phyloP scores from a whole-genome alignment of 2,329 filamentous ascomycete genomes.

The Exophiala xenobiotica region DNA sequence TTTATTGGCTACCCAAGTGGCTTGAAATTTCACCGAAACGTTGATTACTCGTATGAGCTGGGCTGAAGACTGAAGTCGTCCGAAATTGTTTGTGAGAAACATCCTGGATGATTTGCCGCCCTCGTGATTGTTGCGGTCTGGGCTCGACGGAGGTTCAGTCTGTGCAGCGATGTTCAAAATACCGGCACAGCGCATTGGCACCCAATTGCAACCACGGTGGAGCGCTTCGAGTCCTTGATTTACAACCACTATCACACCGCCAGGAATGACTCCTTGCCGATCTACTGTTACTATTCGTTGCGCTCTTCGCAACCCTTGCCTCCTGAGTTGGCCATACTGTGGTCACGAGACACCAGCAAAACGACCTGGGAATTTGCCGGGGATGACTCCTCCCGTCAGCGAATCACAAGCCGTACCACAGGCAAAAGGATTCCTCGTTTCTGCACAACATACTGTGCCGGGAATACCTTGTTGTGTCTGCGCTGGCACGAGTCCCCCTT shows the following conservation, averaged over 20 bases:
- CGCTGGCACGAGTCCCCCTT: constrained; percentile 11
- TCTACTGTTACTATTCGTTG: constrained; percentile 6
- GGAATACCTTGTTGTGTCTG: background rate
- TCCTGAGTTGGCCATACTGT: background rate
- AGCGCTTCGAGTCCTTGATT: no score
- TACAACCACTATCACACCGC: constrained; percentile 11
- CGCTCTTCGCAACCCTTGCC: background rate
- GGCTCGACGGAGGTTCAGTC: no score
- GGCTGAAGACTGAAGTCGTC: no score
- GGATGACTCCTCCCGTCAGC: background rate
- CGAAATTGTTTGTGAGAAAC: no score
- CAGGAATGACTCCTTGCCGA: background rate
- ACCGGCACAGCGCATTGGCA: no score
- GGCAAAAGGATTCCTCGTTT: background rate
- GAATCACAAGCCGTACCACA: constrained; percentile 3
- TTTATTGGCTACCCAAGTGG: no score
- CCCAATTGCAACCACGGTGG: no score
- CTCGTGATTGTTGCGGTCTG: no score
- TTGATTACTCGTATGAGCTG: no score
- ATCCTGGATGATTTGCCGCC: no score
- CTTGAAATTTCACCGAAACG: no score
- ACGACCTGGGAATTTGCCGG: background rate
- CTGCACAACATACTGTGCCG: constrained; percentile 7
- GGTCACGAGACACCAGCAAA: constrained; percentile 4
- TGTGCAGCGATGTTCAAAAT: no score